Percentiles rank a stretch among this genome's conserved stretches.
These are phyloP conservation scores for Triticum turgidum DNA, from an alignment of 176 grass and related monocot species.

Conservation along the genomic window DNA sequence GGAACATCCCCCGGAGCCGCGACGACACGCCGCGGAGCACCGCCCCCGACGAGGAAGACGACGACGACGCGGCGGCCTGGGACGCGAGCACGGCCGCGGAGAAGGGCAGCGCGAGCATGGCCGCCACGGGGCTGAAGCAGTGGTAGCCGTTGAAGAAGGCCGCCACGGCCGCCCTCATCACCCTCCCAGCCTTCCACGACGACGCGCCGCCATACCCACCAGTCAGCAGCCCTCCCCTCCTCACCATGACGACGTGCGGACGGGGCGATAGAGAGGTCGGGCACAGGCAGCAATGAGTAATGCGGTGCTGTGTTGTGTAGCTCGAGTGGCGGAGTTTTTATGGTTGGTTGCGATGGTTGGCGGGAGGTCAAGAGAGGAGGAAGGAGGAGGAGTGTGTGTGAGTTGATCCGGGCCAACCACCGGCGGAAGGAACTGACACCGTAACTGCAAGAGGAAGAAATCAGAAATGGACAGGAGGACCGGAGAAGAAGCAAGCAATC, in stretches of 20 bases:
- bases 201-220: neutral
- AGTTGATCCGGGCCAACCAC: constrained; percentile 42
- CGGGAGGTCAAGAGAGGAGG: constrained; percentile 8
- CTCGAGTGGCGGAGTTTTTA: constrained; percentile 22
- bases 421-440: neutral
- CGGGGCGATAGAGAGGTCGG: neutral
- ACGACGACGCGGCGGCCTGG: constrained; percentile 26
- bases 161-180: constrained; percentile 47
- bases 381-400: constrained; percentile 19
- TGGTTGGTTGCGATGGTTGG: constrained; percentile 27
- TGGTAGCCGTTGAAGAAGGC: constrained; percentile 71
- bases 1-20: constrained; percentile 60
- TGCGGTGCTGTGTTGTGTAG: neutral
- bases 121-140: constrained; percentile 71
- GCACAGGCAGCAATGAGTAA: neutral
- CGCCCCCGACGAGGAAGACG: neutral
- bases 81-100: constrained; percentile 57
- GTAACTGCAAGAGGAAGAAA: neutral
- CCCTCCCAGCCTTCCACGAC: constrained; percentile 45
- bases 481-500: constrained; percentile 34
- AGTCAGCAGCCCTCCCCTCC: constrained; percentile 11
- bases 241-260: neutral
- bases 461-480: neutral
- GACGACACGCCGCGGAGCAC: constrained; percentile 34
- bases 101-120: constrained; percentile 59